Base-by-base conservation (phyloP, 2,329 filamentous ascomycete species). In the Trichoderma cornu-damae region DNA sequence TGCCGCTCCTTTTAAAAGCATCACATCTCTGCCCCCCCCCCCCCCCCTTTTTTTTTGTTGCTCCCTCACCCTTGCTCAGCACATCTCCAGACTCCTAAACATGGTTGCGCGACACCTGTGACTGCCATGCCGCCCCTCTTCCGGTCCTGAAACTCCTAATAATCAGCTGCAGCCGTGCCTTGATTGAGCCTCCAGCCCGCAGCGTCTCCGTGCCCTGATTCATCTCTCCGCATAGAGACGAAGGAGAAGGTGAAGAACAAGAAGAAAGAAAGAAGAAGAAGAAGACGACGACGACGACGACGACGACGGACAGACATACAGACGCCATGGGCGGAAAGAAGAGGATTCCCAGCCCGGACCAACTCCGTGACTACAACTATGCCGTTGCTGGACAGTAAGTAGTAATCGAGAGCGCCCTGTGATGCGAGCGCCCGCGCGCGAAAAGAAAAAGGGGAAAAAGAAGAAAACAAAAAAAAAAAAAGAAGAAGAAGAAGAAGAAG, bases 371-470 rank as follows among this genome's bases (percentile, higher is more conserved):
- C 54, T 94, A 88, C 73, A 83, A 84, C 65, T 80, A 90, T 67
- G 89, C 87, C 50, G 90, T 91, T 61, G 90, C 90, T 61, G 90
- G 90, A 73, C 90, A 95, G 89, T 92, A 79, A 80, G 88, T 82
- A n/a, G n/a, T 12, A 6, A 34, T 32, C 18, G 35, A 14, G 24
- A n/a, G 57, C 34, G 34, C 51, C n/a, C 20, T 24, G 46, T n/a
- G 46, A 37, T 37, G 46, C n/a, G n/a, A n/a, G n/a, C n/a, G n/a
- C n/a, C n/a, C n/a, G n/a, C 46, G 46, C 20, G 46, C 30, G 44
- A 22, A 12, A 35, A 18, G 16, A 22, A 34, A 16, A 18, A 12
- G 18, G 16, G 9, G 8, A 28, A 8, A 16, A 16, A 3, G 12
- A 4, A 6, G 11, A 6, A 24, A 20, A 18, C 35, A 12, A 18